Evolutionary conservation across 139 green algal species (phyloP).

Genomic region (Parachlorella kessleri): DNA sequence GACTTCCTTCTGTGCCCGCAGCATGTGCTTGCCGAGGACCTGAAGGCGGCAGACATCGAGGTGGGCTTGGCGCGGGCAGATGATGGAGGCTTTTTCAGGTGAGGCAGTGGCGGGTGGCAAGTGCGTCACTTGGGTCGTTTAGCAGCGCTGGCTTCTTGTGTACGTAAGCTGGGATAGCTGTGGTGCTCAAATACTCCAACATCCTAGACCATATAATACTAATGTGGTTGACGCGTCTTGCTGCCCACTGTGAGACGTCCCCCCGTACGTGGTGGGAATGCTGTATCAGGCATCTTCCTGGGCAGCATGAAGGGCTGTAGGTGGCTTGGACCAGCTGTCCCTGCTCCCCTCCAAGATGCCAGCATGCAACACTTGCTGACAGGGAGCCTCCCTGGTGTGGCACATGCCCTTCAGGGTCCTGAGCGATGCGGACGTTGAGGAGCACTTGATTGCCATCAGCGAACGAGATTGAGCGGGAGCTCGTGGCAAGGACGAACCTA

Average conservation of each 20-base stretch:
- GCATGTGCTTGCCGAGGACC: constrained; percentile 93
- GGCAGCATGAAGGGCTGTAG: too few relatives aligned
- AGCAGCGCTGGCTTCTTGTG: background rate
- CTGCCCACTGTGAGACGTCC: too few relatives aligned
- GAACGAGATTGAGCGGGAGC: constrained; percentile 89
- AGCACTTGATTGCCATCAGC: constrained; percentile 86
- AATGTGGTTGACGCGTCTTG: too few relatives aligned
- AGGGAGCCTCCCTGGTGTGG: background rate
- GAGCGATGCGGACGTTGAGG: constrained; percentile 77
- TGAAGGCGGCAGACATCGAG: constrained; percentile 97
- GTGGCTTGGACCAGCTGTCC: background rate
- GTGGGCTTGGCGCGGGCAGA: constrained; percentile 68
- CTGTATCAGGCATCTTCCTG: background rate
- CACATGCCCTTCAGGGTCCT: constrained; percentile 51
- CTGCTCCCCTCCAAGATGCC: background rate
- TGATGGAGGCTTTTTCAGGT: constrained; percentile 59
- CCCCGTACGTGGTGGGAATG: background rate
- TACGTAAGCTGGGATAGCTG: background rate
- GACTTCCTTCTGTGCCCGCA: constrained; percentile 66
- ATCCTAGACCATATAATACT: too few relatives aligned
- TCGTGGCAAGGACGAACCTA: too few relatives aligned
- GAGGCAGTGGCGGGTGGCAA: background rate
- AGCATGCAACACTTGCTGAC: background rate
- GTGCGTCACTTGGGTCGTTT: background rate
- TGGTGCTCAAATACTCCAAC: background rate